Conservation (phyloP, 1,139 yeast species). For the Lizanozyma gosingica region DNA sequence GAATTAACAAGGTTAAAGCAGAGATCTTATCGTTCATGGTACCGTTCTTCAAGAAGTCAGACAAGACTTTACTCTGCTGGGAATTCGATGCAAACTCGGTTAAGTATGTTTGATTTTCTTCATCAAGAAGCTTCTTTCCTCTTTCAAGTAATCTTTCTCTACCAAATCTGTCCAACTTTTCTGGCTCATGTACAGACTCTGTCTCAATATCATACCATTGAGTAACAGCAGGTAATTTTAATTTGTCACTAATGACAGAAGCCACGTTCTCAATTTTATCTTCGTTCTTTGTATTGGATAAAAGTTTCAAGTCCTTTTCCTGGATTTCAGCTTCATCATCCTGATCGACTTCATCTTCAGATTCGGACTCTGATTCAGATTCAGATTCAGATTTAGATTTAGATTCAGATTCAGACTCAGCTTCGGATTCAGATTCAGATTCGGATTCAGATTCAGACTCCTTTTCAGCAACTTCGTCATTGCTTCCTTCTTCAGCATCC, state of each 20-base stretch:
- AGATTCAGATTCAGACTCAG: conserved; percentile 14
- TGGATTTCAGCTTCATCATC: conserved; percentile 9
- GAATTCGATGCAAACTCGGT: conserved; percentile 74
- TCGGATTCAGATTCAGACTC: conserved; percentile 18
- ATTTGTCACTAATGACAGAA: conserved; percentile 47
- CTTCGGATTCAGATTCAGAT: conserved; percentile 16
- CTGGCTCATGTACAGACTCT: conserved; percentile 33
- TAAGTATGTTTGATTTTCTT: conserved; percentile 64
- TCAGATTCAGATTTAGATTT: conserved; percentile 13
- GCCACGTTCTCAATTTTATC: conserved; percentile 44
- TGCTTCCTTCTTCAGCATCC: conserved; percentile 15
- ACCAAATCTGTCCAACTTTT: conserved; percentile 37
- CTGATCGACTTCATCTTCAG: conserved; percentile 8
- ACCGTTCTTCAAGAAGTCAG: conserved; percentile 86
- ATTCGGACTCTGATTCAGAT: conserved; percentile 6
- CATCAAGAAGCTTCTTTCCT: conserved; percentile 58
- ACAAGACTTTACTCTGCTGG: conserved; percentile 81
- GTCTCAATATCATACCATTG: conserved; percentile 60
- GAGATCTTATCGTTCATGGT: conserved; percentile 93
- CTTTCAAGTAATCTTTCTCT: conserved; percentile 51
- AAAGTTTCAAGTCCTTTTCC: conserved; percentile 14
- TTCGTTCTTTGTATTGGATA: conserved; percentile 16
- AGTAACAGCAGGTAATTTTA: conserved; percentile 52
- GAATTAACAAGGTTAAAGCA: conserved; percentile 83
- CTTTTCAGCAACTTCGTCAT: conserved; percentile 19